phyloP scores from a whole-genome alignment of 225 moss, liverwort and hornwort species.

The Sphagnum tenellum region DNA sequence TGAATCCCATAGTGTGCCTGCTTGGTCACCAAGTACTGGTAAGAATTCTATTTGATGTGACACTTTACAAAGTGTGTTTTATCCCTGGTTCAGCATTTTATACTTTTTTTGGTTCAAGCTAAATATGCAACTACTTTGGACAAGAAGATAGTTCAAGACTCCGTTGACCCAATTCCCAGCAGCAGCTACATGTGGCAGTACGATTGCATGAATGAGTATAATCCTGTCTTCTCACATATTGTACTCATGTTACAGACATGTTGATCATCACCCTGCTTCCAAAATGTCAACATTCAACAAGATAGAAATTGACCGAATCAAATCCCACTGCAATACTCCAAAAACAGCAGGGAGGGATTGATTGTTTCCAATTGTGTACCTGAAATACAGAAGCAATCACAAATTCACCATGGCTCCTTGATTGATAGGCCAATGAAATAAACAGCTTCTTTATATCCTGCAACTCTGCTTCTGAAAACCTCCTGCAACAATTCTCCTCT shows the following conservation, averaged over 20 bases:
- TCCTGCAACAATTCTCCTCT: constrained; percentile 21
- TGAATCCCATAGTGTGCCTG: constrained; percentile 87
- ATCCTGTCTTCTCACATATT: not conserved
- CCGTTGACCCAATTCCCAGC: not conserved
- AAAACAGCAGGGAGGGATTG: too few species aligned
- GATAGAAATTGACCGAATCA: too few species aligned
- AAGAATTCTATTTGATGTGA: too few species aligned
- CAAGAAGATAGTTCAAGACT: not conserved
- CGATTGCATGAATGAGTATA: not conserved
- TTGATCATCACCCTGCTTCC: too few species aligned
- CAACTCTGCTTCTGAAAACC: constrained; percentile 56
- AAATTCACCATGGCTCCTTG: constrained; percentile 58
- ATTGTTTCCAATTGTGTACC: constrained; percentile 18
- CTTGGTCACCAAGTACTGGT: not conserved
- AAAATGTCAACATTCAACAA: not conserved
- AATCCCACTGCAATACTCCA: too few species aligned
- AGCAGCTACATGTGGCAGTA: not conserved
- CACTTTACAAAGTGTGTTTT: too few species aligned
- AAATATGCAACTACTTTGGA: too few species aligned
- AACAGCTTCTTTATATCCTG: constrained; percentile 66
- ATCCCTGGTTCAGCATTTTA: too few species aligned
- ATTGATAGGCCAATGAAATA: constrained; percentile 62
- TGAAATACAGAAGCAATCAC: constrained; percentile 86
- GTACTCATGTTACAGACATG: too few species aligned
- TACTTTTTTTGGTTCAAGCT: too few species aligned